A percentile compares a stretch with the other conserved stretches of the same genome.
Evolutionary conservation across 2,329 filamentous ascomycete genomes (phyloP).

Genomic region (Penicillium freii): DNA sequence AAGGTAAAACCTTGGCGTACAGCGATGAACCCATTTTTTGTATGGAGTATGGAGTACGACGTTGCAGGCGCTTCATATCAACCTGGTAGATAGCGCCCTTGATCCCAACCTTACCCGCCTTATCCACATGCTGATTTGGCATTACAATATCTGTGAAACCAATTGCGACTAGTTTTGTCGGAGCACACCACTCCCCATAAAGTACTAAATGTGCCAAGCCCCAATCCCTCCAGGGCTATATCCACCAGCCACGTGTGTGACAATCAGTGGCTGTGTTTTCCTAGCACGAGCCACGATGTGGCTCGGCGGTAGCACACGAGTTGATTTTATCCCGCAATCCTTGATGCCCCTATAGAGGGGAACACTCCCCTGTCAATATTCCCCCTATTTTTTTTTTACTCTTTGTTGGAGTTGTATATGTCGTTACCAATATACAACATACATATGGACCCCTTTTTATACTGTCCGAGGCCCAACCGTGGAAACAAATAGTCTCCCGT

Average conservation of each 20-base stretch:
- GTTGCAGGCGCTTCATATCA: neutral
- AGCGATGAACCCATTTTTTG: neutral
- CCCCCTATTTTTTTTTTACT: neutral
- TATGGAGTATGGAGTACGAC: neutral
- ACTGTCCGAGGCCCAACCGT: neutral
- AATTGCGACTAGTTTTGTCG: neutral
- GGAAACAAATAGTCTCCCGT: constrained; percentile 6
- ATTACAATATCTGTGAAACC: neutral
- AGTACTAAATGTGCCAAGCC: neutral
- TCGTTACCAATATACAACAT: neutral
- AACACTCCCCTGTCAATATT: constrained; percentile 2
- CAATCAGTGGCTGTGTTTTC: constrained; percentile 23
- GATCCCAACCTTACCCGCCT: neutral
- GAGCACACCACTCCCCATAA: neutral
- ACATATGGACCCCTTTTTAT: neutral
- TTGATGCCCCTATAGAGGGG: neutral
- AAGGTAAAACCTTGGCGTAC: neutral
- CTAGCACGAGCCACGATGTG: constrained; percentile 18
- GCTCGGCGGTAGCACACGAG: constrained; percentile 9
- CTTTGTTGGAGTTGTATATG: neutral
- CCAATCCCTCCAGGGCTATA: neutral
- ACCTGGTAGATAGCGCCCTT: neutral
- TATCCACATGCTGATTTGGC: neutral
- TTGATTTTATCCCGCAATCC: neutral
- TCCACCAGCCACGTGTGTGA: constrained; percentile 24